Percentiles rank a stretch among this genome's conserved stretches.
phyloP scores from a whole-genome alignment of 73 alveolate genomes.

The Tetrahymena thermophila region DNA sequence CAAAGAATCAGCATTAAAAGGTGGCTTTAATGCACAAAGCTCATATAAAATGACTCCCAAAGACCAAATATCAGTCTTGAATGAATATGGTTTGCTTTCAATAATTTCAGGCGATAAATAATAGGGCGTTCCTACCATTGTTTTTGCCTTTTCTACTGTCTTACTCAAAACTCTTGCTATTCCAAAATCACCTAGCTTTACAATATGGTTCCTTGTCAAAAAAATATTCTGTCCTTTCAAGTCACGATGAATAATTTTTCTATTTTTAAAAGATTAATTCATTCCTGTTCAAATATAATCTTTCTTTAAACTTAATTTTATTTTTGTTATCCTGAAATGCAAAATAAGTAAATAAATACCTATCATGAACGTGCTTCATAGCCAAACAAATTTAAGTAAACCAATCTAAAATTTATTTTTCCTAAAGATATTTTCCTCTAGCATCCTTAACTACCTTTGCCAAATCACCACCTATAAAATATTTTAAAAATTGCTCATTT shows the following conservation, averaged over 20 bases:
- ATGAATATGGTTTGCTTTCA: slow-evolving; percentile 72
- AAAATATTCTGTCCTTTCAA: slow-evolving; percentile 88
- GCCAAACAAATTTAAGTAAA: slow-evolving; percentile 72
- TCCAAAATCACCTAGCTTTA: slow-evolving; percentile 97
- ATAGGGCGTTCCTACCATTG: slow-evolving; percentile 97
- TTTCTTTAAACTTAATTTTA: too few relatives aligned
- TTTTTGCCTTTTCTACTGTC: slow-evolving; percentile 83
- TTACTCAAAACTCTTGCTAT: slow-evolving; percentile 85
- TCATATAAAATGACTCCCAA: slow-evolving; percentile 81
- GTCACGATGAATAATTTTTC: slow-evolving; percentile 93
- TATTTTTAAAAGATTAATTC: background rate
- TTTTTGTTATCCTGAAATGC: background rate
- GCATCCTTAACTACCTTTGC: slow-evolving; percentile 46
- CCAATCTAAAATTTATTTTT: slow-evolving; percentile 75
- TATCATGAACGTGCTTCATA: slow-evolving; percentile 84
- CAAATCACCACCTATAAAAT: slow-evolving; percentile 68
- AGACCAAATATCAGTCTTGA: slow-evolving; percentile 77
- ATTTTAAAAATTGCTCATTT: slow-evolving; percentile 21
- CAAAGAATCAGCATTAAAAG: slow-evolving; percentile 81
- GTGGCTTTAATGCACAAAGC: slow-evolving; percentile 81
- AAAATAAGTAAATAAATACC: background rate
- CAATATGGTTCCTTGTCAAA: slow-evolving; percentile 79
- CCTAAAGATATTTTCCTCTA: slow-evolving; percentile 53
- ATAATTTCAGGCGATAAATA: slow-evolving; percentile 93
- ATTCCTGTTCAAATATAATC: background rate